Conservation (phyloP, 352 stramenopile genomes). For the Discostella stelligera region DNA sequence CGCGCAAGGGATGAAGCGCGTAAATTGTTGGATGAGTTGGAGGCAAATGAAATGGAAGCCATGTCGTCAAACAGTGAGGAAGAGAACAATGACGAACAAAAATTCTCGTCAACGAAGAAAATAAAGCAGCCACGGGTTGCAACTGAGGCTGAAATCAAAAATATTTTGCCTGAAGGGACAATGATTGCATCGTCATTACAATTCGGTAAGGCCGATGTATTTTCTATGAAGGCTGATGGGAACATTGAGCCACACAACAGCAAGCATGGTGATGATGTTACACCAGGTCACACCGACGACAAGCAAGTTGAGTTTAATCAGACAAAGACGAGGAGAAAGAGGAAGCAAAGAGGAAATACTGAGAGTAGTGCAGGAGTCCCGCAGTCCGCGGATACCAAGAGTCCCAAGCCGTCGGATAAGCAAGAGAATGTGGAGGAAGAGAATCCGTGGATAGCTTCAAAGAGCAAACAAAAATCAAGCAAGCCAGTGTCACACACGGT, state of each 20-base stretch:
- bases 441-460: slow-evolving; percentile 48
- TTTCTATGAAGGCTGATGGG: slow-evolving; percentile 62
- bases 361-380: neutral
- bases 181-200: slow-evolving; percentile 66
- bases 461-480: slow-evolving; percentile 23
- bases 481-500: slow-evolving; percentile 52
- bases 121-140: slow-evolving; percentile 34
- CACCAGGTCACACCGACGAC: slow-evolving; percentile 11
- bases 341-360: slow-evolving; percentile 14
- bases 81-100: slow-evolving; percentile 33
- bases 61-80: slow-evolving; percentile 47
- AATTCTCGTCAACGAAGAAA: slow-evolving; percentile 20
- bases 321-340: slow-evolving; percentile 59
- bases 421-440: slow-evolving; percentile 52
- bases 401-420: neutral
- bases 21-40: slow-evolving; percentile 90
- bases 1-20: slow-evolving; percentile 90
- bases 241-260: slow-evolving; percentile 51
- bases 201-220: slow-evolving; percentile 72
- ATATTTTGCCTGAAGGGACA: slow-evolving; percentile 66
- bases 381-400: neutral
- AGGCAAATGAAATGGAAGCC: slow-evolving; percentile 83
- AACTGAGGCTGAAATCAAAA: slow-evolving; percentile 61
- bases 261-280: neutral
- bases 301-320: slow-evolving; percentile 19